These are phyloP conservation scores for Monilinia laxa DNA, from an alignment of 2,329 filamentous ascomycete species.

Conservation along the genomic window DNA sequence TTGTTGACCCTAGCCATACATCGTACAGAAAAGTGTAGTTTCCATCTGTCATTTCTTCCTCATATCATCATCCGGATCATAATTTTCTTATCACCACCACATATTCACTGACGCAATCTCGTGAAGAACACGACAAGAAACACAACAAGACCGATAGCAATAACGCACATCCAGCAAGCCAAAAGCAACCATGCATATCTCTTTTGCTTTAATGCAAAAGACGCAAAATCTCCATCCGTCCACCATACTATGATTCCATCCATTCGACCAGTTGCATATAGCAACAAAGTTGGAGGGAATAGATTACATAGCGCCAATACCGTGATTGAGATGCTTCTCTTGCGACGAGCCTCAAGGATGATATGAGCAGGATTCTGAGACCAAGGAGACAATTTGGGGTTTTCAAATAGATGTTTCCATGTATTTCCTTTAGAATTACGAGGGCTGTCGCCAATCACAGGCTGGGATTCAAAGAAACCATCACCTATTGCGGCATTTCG, in stretches of 20 bases:
- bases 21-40: too few species aligned
- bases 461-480: constrained; percentile 27
- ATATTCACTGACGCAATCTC: neutral
- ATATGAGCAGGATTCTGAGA: constrained; percentile 26
- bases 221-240: constrained; percentile 32
- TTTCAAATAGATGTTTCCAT: constrained; percentile 29
- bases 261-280: constrained; percentile 34
- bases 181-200: constrained; percentile 29
- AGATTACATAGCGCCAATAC: constrained; percentile 33
- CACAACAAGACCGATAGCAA: constrained; percentile 29
- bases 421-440: constrained; percentile 21
- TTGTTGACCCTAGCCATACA: neutral
- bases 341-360: constrained; percentile 25
- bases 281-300: constrained; percentile 36
- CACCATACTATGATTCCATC: constrained; percentile 35
- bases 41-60: neutral
- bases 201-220: constrained; percentile 35
- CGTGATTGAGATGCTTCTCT: constrained; percentile 32
- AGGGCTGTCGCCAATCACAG: constrained; percentile 1
- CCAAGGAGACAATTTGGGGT: constrained; percentile 29
- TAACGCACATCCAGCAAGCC: constrained; percentile 27
- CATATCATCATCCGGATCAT: neutral
- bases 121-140: constrained; percentile 28
- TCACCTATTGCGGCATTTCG: constrained; percentile 30
- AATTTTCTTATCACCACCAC: neutral